Conservation (phyloP, 1,284 basidiomycete genomes). For the Ceratobasidium sp. region DNA sequence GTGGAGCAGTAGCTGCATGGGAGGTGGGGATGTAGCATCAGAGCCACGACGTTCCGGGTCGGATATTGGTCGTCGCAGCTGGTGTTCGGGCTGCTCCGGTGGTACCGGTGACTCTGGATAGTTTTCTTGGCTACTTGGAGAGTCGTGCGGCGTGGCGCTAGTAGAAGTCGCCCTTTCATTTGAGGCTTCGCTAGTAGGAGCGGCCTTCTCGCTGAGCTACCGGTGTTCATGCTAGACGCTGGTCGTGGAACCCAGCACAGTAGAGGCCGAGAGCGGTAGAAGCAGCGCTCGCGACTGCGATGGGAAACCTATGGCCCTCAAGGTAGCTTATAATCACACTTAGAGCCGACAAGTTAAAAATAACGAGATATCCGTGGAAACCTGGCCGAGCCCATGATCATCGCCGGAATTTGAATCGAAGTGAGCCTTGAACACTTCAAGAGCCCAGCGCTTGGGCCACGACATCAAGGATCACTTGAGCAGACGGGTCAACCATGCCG, state of each 20-base stretch:
- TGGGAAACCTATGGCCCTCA: too few relatives aligned
- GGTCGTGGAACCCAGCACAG: too few relatives aligned
- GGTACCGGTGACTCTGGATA: slow-evolving; percentile 21
- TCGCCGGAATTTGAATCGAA: too few relatives aligned
- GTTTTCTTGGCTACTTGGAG: neutral
- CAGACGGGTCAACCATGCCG: slow-evolving; percentile 1
- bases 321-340: too few relatives aligned
- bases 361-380: neutral
- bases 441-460: too few relatives aligned
- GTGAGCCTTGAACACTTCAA: too few relatives aligned
- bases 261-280: too few relatives aligned
- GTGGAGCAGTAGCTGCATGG: slow-evolving; percentile 22
- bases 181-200: neutral
- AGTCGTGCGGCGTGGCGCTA: neutral
- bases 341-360: neutral
- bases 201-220: neutral
- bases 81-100: neutral
- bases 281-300: too few relatives aligned
- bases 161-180: slow-evolving; percentile 1
- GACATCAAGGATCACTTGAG: neutral
- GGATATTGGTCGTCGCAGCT: neutral
- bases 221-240: too few relatives aligned
- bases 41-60: slow-evolving; percentile 10
- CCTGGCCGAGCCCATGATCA: too few relatives aligned
- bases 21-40: slow-evolving; percentile 9